Evolutionary conservation across 139 green algal species (phyloP), one percentile per base, ranked within the genome.

Genomic region (Auxenochlorella pyrenoidosa): DNA sequence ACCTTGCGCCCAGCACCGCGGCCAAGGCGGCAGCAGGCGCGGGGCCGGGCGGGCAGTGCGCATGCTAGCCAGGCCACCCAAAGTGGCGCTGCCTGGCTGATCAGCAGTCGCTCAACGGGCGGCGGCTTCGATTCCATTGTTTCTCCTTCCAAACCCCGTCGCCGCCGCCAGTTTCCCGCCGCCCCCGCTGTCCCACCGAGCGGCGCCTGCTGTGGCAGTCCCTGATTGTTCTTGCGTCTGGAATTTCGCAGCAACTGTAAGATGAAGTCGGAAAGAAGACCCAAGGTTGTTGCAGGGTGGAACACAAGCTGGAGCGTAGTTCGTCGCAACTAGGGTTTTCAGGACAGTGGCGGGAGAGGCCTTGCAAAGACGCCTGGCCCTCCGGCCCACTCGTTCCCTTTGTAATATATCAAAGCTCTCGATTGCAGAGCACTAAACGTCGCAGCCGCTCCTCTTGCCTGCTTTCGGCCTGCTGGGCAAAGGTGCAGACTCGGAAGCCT

Each of bases 1-100:
- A 98, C 84, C 92, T 98, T 2, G 94, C 93, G n/a, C 88, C 92
- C 12, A 86, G 90, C 28, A 88, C 84, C 36, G 89, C 90, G 59
- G 76, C 82, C 66, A 89, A 84, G 73, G 82, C 81, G n/a, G 58
- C 72, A 30, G 75, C 73, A 12, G 70, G 65, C 44, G 85, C 58
- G 78, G 78, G 40, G 44, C 43, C 75, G 26, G 79, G 83, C 32
- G 91, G 89, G 1, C 63, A 43, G 15, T 94, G 92, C 83, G 88
- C 89, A 4, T 94, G 92, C 85, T 94, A 90, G 68, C 54, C 34
- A 30, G 18, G 34, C 34, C 34, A 34, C 54, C 16, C n/a, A 13
- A 4, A 24, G 12, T 54, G 54, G 54, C 16, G 54, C 47, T 63
- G 34, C 70, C 1, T 26, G 65, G 30, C 65, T 38, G 2, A n/a